These are phyloP conservation scores for Pythium scleroteichum DNA, from an alignment of 352 stramenopile genomes.

Conservation along the genomic window DNA sequence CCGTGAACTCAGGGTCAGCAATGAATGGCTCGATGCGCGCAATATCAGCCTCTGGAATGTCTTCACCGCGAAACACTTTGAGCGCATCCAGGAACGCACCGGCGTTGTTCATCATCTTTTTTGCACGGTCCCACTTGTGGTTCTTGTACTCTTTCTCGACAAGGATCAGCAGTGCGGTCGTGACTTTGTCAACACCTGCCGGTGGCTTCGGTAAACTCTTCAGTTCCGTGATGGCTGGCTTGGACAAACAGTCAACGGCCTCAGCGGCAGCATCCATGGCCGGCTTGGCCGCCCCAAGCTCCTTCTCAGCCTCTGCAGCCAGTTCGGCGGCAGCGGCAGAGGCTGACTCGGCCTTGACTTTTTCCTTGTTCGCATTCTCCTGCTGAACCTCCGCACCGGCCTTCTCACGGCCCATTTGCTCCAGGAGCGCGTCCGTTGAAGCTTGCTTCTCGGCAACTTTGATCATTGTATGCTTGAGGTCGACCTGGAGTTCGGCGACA, in stretches of 20 bases:
- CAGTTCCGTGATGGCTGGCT: conserved; percentile 95
- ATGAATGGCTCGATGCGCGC: conserved; percentile 91
- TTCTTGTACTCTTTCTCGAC: conserved; percentile 99
- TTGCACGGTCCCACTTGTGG: conserved; percentile 97
- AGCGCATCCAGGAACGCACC: conserved; percentile 94
- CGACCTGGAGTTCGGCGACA: conserved; percentile 95
- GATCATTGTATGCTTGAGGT: conserved; percentile 95
- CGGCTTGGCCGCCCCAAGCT: conserved; percentile 94
- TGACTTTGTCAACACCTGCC: conserved; percentile 95
- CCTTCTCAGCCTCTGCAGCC: conserved; percentile 93
- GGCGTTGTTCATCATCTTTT: conserved; percentile 99
- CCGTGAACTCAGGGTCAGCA: conserved; percentile 92
- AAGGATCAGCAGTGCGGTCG: conserved; percentile 95
- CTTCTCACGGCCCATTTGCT: conserved; percentile 94
- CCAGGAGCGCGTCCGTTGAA: conserved; percentile 92
- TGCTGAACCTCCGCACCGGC: conserved; percentile 93
- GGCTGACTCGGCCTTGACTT: conserved; percentile 91
- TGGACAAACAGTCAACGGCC: conserved; percentile 96
- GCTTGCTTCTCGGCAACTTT: conserved; percentile 96
- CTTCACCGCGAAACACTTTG: conserved; percentile 92
- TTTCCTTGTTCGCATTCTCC: conserved; percentile 94
- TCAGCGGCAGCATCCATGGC: conserved; percentile 95
- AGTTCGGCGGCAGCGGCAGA: conserved; percentile 92
- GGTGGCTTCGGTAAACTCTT: conserved; percentile 97
- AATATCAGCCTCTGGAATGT: conserved; percentile 96